A percentile compares a stretch with the other conserved stretches of the same genome.
These are phyloP conservation scores for Leccinum barrowsii DNA, from an alignment of 768 basidiomycete genomes.

Conservation along the genomic window DNA sequence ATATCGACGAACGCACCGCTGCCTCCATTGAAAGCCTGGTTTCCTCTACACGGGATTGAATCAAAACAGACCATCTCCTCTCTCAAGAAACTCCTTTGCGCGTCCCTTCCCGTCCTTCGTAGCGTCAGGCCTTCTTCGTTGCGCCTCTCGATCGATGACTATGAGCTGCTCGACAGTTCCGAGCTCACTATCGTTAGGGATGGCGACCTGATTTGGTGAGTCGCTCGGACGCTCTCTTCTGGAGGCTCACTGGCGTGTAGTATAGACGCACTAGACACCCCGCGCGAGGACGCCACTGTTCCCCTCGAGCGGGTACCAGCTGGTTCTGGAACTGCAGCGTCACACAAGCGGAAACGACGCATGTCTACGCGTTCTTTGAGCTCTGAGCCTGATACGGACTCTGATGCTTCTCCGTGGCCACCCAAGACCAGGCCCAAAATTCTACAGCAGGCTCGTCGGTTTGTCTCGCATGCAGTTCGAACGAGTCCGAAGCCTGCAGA, in stretches of 20 bases:
- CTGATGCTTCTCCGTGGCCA: constrained; percentile 12
- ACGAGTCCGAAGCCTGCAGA: not conserved
- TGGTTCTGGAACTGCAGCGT: not conserved
- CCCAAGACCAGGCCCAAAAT: not conserved
- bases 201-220: constrained; percentile 28
- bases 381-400: constrained; percentile 22
- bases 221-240: not conserved
- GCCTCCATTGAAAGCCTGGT: constrained; percentile 52
- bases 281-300: not conserved
- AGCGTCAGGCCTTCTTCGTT: constrained; percentile 1
- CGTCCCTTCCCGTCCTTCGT: constrained; percentile 11
- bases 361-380: constrained; percentile 15
- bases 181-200: constrained; percentile 27
- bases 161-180: constrained; percentile 26
- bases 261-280: constrained; percentile 10
- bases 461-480: not conserved
- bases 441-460: not conserved
- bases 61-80: constrained; percentile 3
- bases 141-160: constrained; percentile 26
- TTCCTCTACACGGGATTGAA: constrained; percentile 23
- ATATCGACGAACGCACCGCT: constrained; percentile 48
- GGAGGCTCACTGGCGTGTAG: constrained; percentile 10
- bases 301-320: not conserved
- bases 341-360: constrained; percentile 28
- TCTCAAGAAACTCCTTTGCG: constrained; percentile 21